A percentile compares a stretch with the other conserved stretches of the same genome.
phyloP scores from a whole-genome alignment of 1,139 yeast species.

The Hyphopichia burtonii region DNA sequence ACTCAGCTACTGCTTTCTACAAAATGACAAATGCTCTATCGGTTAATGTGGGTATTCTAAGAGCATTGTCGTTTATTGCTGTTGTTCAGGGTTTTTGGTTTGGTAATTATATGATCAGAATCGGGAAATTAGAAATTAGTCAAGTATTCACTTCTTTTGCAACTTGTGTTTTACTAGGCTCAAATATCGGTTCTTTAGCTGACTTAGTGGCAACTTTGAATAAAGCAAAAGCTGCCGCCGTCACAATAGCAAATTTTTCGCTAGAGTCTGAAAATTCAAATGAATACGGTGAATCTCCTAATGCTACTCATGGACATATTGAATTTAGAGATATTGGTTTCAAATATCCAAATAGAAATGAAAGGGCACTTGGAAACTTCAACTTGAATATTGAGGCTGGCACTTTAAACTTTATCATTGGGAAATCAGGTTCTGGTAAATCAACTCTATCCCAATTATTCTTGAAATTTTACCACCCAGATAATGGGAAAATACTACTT shows the following conservation, averaged over 20 bases:
- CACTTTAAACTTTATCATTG: constrained; percentile 63
- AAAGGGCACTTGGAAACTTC: constrained; percentile 46
- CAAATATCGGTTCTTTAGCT: constrained; percentile 51
- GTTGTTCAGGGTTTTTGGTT: constrained; percentile 93
- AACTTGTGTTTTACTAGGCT: constrained; percentile 71
- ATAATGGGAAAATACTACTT: constrained; percentile 63
- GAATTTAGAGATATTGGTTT: constrained; percentile 55
- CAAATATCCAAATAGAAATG: constrained; percentile 57
- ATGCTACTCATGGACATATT: constrained; percentile 42
- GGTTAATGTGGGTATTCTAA: constrained; percentile 57
- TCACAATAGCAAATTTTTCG: constrained; percentile 30
- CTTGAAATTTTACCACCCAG: constrained; percentile 52
- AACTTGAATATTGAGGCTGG: constrained; percentile 45
- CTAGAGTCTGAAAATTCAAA: background rate
- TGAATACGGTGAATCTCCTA: constrained; percentile 4
- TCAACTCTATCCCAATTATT: constrained; percentile 73
- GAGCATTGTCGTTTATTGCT: constrained; percentile 62
- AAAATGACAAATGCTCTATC: constrained; percentile 49
- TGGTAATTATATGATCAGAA: constrained; percentile 65
- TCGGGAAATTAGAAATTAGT: constrained; percentile 51
- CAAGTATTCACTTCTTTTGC: constrained; percentile 80
- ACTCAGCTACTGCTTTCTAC: constrained; percentile 49
- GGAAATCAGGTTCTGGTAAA: constrained; percentile 90
- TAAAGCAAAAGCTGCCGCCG: constrained; percentile 63
- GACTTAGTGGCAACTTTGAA: constrained; percentile 56